Conservation (phyloP, 345 rosid genomes). For the Populus tremula region DNA sequence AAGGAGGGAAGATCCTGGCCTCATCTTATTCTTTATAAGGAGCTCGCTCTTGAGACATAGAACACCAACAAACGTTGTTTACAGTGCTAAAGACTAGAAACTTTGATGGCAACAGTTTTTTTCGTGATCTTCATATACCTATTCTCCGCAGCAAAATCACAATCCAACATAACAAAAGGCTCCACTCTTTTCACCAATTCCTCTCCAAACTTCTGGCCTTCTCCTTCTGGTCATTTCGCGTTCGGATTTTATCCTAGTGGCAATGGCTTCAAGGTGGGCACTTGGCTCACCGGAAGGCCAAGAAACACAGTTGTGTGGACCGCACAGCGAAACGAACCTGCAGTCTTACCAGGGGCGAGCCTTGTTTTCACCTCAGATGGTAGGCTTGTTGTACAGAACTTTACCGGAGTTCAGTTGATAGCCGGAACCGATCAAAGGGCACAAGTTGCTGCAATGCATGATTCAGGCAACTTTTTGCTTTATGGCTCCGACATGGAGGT, state of each 20-base stretch:
- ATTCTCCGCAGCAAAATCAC: background rate
- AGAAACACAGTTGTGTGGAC: background rate
- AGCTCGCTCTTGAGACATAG: background rate
- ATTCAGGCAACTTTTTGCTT: no score
- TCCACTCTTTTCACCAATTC: conserved; percentile 9
- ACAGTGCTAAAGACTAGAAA: no score
- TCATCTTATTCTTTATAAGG: background rate
- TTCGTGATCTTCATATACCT: background rate
- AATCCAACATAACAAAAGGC: conserved; percentile 8
- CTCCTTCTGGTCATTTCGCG: background rate
- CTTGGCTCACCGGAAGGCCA: conserved; percentile 9
- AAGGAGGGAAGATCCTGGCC: background rate
- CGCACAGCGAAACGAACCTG: background rate
- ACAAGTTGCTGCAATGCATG: no score
- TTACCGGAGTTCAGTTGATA: no score
- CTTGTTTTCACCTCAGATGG: background rate
- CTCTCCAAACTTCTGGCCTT: conserved; percentile 4
- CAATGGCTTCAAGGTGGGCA: background rate
- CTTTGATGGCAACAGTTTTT: background rate
- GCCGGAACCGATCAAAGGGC: no score
- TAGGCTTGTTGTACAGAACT: no score
- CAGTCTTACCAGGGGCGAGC: background rate
- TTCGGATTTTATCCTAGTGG: conserved; percentile 6
- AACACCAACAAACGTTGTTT: background rate
- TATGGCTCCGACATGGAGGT: no score